Evolutionary conservation across 2,329 filamentous ascomycete genomes (phyloP).

Genomic region (Fusarium dimerum): DNA sequence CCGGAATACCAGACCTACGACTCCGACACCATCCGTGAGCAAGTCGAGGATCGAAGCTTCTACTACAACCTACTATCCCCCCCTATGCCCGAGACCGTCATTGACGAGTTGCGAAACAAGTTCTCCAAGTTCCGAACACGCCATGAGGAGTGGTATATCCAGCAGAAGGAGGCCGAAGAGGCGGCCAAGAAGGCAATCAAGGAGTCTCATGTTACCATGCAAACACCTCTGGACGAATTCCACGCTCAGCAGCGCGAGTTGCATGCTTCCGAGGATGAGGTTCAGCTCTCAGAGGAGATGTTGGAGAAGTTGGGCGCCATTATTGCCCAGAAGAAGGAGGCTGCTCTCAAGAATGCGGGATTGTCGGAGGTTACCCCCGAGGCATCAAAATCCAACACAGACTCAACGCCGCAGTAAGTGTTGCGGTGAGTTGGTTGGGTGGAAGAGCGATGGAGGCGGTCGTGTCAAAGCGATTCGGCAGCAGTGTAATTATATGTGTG

Average conservation of each 20-base stretch:
- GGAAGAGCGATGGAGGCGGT: constrained; percentile 12
- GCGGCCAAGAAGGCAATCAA: constrained; percentile 39
- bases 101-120: constrained; percentile 83
- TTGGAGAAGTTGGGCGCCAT: constrained; percentile 62
- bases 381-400: constrained; percentile 18
- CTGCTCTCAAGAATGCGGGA: constrained; percentile 40
- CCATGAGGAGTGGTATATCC: constrained; percentile 74
- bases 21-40: constrained; percentile 73
- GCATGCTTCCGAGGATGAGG: constrained; percentile 55
- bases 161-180: constrained; percentile 62
- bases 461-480: constrained; percentile 20
- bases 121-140: constrained; percentile 81
- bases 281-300: constrained; percentile 58
- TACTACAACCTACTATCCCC: constrained; percentile 74
- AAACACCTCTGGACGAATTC: constrained; percentile 60
- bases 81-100: constrained; percentile 76
- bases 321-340: constrained; percentile 56
- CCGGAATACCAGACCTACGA: constrained; percentile 55
- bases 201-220: constrained; percentile 42
- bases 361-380: constrained; percentile 33
- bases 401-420: constrained; percentile 21
- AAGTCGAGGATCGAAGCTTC: constrained; percentile 75
- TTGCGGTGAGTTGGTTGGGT: constrained; percentile 1
- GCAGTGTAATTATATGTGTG: constrained; percentile 36
- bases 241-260: constrained; percentile 55